Percentiles rank a stretch among this genome's conserved stretches.
phyloP scores from a whole-genome alignment of 768 basidiomycete genomes.

The Psilocybe cubensis region DNA sequence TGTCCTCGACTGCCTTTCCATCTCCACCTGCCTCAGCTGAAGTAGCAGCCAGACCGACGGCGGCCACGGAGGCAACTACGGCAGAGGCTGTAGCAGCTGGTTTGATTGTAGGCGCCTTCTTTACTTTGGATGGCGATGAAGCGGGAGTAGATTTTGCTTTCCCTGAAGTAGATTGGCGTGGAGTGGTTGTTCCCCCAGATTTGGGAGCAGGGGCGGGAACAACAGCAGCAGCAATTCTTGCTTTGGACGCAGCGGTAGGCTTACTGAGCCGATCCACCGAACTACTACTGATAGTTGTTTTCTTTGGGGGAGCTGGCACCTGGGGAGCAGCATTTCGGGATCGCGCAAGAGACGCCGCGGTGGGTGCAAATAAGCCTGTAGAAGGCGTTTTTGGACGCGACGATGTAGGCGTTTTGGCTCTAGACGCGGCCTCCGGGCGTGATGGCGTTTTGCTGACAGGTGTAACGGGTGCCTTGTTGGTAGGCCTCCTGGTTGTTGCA shows the following conservation, averaged over 20 bases:
- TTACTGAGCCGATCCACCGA: slow-evolving; percentile 73
- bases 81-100: slow-evolving; percentile 21
- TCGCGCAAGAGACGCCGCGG: slow-evolving; percentile 79
- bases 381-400: slow-evolving; percentile 65
- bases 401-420: slow-evolving; percentile 38
- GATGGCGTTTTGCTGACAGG: slow-evolving; percentile 27
- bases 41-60: slow-evolving; percentile 14
- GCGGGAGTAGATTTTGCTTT: slow-evolving; percentile 26
- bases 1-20: slow-evolving; percentile 3
- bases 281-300: slow-evolving; percentile 53
- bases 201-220: slow-evolving; percentile 32
- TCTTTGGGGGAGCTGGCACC: slow-evolving; percentile 54
- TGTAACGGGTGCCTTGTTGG: slow-evolving; percentile 26
- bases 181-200: slow-evolving; percentile 17
- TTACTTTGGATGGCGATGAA: slow-evolving; percentile 15
- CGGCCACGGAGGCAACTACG: slow-evolving; percentile 16
- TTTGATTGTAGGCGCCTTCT: slow-evolving; percentile 9
- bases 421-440: slow-evolving; percentile 37
- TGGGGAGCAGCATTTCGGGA: slow-evolving; percentile 57
- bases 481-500: slow-evolving; percentile 22
- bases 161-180: slow-evolving; percentile 20
- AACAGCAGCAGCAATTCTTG: slow-evolving; percentile 58
- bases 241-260: slow-evolving; percentile 80
- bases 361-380: slow-evolving; percentile 77
- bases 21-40: slow-evolving; percentile 9